Percentiles rank a stretch among this genome's conserved stretches.
Conservation (phyloP, 495 filamentous ascomycete genomes). For the Hypomontagnella submonticulosa region DNA sequence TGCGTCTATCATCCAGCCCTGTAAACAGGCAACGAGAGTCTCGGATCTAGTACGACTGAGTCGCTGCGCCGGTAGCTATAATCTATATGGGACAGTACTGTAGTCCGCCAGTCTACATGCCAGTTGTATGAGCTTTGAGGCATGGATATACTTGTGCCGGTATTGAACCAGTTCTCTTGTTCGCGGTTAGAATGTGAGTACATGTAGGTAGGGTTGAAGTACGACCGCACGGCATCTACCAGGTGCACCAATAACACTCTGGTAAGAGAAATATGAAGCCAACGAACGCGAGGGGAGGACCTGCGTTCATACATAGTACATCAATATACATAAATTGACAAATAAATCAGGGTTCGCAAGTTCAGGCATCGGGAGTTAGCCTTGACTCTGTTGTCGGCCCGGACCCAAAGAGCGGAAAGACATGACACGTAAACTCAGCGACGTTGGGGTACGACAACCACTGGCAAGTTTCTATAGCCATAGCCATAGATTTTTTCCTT, state of each 20-base stretch:
- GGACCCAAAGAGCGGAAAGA: slow-evolving; percentile 30
- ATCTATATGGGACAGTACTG: too few relatives aligned
- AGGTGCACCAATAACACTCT: too few relatives aligned
- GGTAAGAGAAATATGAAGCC: too few relatives aligned
- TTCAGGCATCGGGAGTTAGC: slow-evolving; percentile 8
- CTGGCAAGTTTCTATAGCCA: neutral
- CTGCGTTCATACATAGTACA: too few relatives aligned
- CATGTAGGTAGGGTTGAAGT: too few relatives aligned
- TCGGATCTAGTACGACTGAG: slow-evolving; percentile 6
- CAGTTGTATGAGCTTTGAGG: too few relatives aligned
- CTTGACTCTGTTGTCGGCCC: slow-evolving; percentile 18
- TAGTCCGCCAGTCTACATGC: too few relatives aligned
- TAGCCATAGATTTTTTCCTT: neutral
- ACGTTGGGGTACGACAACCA: slow-evolving; percentile 8
- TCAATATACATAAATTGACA: neutral
- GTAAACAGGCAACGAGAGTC: slow-evolving; percentile 1
- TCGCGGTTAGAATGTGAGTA: too few relatives aligned
- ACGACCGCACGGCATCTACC: too few relatives aligned
- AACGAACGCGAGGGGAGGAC: too few relatives aligned
- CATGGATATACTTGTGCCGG: slow-evolving; percentile 20
- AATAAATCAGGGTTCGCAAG: neutral
- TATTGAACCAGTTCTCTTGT: neutral
- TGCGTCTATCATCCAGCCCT: neutral
- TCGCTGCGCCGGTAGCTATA: slow-evolving; percentile 9
- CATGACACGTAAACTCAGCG: slow-evolving; percentile 8